Conservation (phyloP, 2,329 filamentous ascomycete species). For the Neofusicoccum ribis region DNA sequence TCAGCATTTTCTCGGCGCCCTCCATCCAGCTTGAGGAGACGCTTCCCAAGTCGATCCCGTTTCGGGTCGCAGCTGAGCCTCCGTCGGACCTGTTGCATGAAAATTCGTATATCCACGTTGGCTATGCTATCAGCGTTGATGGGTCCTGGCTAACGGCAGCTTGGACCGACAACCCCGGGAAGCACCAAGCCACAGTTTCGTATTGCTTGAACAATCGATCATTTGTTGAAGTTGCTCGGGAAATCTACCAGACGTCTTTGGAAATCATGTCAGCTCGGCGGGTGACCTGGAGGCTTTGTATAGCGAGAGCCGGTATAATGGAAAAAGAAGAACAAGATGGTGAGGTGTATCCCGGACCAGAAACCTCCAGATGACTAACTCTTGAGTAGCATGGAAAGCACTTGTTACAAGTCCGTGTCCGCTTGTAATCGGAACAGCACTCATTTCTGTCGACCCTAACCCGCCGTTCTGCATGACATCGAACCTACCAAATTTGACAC, state of each 20-base stretch:
- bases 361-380: not conserved
- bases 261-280: conserved; percentile 70
- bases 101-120: conserved; percentile 77
- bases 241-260: conserved; percentile 77
- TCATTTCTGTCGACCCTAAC: conserved; percentile 65
- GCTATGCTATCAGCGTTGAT: conserved; percentile 74
- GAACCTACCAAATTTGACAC: conserved; percentile 29
- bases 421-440: conserved; percentile 46
- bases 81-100: conserved; percentile 74
- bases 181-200: conserved; percentile 69
- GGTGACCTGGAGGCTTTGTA: conserved; percentile 74
- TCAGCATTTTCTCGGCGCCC: conserved; percentile 60
- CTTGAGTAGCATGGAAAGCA: conserved; percentile 31
- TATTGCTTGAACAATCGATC: conserved; percentile 67
- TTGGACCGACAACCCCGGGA: conserved; percentile 78
- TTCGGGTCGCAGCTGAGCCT: conserved; percentile 67
- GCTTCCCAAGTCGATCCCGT: conserved; percentile 71
- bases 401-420: conserved; percentile 38
- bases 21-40: conserved; percentile 72
- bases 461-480: conserved; percentile 66
- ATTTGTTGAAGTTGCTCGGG: conserved; percentile 67
- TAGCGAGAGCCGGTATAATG: conserved; percentile 71
- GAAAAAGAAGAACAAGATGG: conserved; percentile 63
- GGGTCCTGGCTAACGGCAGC: conserved; percentile 76
- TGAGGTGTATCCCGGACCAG: conserved; percentile 27